Base-by-base conservation (phyloP, 768 basidiomycete genomes). In the Leucocoprinus leucothites region DNA sequence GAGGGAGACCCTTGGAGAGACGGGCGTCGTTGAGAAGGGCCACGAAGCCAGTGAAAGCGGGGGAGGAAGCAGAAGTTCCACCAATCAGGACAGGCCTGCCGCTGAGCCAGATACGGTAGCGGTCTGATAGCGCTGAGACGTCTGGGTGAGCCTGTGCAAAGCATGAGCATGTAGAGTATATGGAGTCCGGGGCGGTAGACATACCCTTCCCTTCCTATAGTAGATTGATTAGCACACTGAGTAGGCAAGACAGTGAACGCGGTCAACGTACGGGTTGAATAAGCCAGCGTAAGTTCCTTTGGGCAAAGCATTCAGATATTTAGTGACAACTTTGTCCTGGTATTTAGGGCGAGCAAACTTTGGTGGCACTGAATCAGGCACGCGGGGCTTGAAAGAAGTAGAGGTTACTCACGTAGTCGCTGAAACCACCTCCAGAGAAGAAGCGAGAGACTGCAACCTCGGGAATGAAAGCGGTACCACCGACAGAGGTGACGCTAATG, bases 401-500 rank as follows among this genome's bases (percentile, higher is more conserved):
- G 28, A 14, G 21, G 58, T 44, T 35, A 60, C 75, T 58, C 34
- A 86, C 85, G 51, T 81, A 80, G 58, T 85, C 74, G 65, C 85
- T 87, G 71, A 89, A 91, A 16, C 88, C 87, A 16, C 87, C 87
- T 6, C 86, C 85, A 28, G 86, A 87, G 70, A 85, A 85, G 60
- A 71, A 73, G 21, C 68, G 59, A n/a, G 50, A 65, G 0, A 75
- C 78, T 0, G 81, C 82, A 3, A 71, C 72, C 66, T 89, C 87
- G 0, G 85, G 86, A 40, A 69, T 57, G 35, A 64, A 64, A 0
- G 61, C 56, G 9, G 87, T 87, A 6, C 79, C 87, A 8, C 87
- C 87, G 3, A 90, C 87, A 1, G 85, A 60, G 3, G 87, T 90
- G 9, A 89, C 82, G 57, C 87, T 88, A 11, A n/a, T 11, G 11